These are phyloP conservation scores for Yamadazyma buinensis DNA, from an alignment of 1,139 yeast species.

Conservation along the genomic window DNA sequence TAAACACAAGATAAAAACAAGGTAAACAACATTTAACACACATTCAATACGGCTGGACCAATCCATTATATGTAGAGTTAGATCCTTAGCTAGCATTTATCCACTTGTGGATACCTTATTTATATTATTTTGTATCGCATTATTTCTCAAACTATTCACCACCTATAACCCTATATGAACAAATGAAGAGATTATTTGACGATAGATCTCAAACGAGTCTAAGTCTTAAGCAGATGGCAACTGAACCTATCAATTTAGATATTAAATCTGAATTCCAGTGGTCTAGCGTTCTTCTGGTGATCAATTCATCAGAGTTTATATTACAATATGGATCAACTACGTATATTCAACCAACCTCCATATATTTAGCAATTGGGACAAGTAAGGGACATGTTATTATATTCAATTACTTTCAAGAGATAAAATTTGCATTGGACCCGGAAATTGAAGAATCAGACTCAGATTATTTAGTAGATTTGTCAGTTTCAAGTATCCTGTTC, in stretches of 20 bases:
- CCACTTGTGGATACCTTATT: too few species aligned
- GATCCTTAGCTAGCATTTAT: too few species aligned
- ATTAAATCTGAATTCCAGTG: conserved; percentile 14
- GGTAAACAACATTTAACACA: too few species aligned
- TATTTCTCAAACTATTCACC: too few species aligned
- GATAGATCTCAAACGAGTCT: conserved; percentile 35
- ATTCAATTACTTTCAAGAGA: conserved; percentile 61
- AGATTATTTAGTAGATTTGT: conserved; percentile 10
- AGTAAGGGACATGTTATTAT: conserved; percentile 53
- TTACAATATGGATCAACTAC: conserved; percentile 47
- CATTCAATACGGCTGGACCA: too few species aligned
- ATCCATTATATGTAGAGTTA: too few species aligned
- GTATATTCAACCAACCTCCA: conserved; percentile 43
- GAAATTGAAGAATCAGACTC: conserved; percentile 6
- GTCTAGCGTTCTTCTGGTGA: conserved; percentile 21
- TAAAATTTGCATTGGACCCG: conserved; percentile 35
- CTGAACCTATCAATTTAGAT: neutral
- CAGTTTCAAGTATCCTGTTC: conserved; percentile 43
- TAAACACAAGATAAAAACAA: too few species aligned
- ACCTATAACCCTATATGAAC: too few species aligned
- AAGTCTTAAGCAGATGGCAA: conserved; percentile 9
- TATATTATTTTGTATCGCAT: too few species aligned
- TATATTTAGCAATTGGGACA: conserved; percentile 60
- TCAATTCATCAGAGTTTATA: conserved; percentile 23
- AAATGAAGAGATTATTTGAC: conserved; percentile 24